Evolutionary conservation across 371 early-diverging fungal species (phyloP), one percentile per base, ranked within the genome.

Genomic region (Nematocida parisii): DNA sequence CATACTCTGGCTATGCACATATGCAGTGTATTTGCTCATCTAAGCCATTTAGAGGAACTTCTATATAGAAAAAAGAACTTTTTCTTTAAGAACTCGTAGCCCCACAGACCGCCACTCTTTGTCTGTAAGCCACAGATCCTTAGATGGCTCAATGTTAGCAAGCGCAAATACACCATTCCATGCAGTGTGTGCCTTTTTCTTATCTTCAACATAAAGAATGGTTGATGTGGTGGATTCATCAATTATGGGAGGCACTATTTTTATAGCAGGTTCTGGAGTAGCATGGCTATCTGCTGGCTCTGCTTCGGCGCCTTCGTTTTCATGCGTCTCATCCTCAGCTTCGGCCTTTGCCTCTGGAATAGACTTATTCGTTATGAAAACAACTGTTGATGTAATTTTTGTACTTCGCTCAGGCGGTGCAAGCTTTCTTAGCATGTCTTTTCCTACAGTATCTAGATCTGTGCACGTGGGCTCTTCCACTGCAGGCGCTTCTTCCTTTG

Each of bases 81-180:
- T 87, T 57, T 87, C 88, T 73, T 85, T 87, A 46, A 87, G 73
- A 20, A 84, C 57, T 54, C 88, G 83, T 13, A 87, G 60, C 33
- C 87, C 72, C 18, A 71, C 74, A 44, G 47, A 58, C 54, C 71
- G 45, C 88, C 88, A 87, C 55, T 87, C 87, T 46, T 84, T 80
- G 66, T 87, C 87, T 47, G 85, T 84, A n/a, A 87, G 73, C 87
- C 87, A 86, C 15, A 83, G 47, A 44, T 87, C 88, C 54, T 84
- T 85, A 1, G 82, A 40, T n/a, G 70, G 58, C 57, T 87, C 88
- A 4, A 86, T 72, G 20, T 73, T 77, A 7, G 58, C 66, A 66
- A 87, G 83, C 18, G 82, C 67, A 62, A 52, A 60, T 39, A 80
- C 50, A 5, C 85, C 86, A 39, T 66, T 80, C 71, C 82, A 81